Conservation (phyloP, 768 basidiomycete species). For the Brasilioporus rufonigricans region DNA sequence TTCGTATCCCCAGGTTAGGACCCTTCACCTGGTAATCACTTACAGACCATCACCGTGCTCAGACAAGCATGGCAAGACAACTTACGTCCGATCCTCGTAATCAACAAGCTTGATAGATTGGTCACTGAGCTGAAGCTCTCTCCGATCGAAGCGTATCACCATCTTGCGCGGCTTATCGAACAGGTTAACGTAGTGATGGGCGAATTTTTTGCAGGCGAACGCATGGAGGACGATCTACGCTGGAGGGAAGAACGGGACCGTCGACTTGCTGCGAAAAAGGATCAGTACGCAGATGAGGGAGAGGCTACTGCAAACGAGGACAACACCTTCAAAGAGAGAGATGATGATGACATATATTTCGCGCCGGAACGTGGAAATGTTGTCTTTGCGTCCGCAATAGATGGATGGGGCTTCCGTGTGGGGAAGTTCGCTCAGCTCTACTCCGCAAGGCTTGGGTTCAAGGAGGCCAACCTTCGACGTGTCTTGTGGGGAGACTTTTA, state of each 20-base stretch:
- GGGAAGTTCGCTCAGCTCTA: constrained; percentile 93
- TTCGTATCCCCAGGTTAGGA: background rate
- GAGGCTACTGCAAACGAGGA: constrained; percentile 57
- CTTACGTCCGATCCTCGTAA: constrained; percentile 86
- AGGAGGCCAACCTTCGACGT: constrained; percentile 78
- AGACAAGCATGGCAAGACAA: constrained; percentile 92
- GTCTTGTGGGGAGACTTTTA: constrained; percentile 98
- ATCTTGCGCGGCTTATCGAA: constrained; percentile 89
- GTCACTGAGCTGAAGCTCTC: constrained; percentile 91
- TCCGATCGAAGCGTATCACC: constrained; percentile 91
- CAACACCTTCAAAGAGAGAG: constrained; percentile 86
- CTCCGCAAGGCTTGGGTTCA: constrained; percentile 85
- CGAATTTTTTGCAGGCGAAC: constrained; percentile 87
- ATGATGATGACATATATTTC: constrained; percentile 97
- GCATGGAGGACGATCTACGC: constrained; percentile 94
- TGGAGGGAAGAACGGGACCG: constrained; percentile 93
- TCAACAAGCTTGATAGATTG: constrained; percentile 95
- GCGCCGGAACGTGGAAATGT: constrained; percentile 95
- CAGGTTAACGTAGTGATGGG: constrained; percentile 99
- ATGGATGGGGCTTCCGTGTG: constrained; percentile 97
- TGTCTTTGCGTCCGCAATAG: constrained; percentile 91
- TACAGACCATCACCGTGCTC: constrained; percentile 90
- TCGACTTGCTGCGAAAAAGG: constrained; percentile 73
- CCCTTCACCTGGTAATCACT: background rate
- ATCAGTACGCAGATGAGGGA: constrained; percentile 61